Conservation (phyloP, 139 green algal species). For the Micractinium conductrix region DNA sequence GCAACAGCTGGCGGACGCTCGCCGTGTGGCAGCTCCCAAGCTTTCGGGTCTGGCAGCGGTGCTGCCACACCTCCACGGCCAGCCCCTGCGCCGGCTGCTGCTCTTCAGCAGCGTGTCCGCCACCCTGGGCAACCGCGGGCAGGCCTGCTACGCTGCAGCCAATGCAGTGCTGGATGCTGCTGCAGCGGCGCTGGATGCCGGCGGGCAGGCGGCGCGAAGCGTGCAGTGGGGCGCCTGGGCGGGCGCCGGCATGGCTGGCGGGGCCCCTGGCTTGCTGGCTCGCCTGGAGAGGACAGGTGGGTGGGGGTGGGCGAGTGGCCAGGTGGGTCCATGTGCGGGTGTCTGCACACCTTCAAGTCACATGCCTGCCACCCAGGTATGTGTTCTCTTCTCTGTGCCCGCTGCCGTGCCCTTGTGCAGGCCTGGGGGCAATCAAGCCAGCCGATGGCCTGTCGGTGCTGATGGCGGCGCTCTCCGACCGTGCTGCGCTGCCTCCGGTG, state of each 20-base stretch:
- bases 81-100: slow-evolving; percentile 8
- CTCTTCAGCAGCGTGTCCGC: slow-evolving; percentile 48
- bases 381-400: not conserved
- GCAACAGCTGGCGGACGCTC: slow-evolving; percentile 48
- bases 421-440: slow-evolving; percentile 57
- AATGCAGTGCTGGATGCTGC: slow-evolving; percentile 48
- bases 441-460: slow-evolving; percentile 6
- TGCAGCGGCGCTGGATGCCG: not conserved
- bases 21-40: slow-evolving; percentile 63
- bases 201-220: slow-evolving; percentile 14
- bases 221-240: slow-evolving; percentile 61
- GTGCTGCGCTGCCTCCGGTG: not conserved
- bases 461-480: slow-evolving; percentile 54
- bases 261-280: slow-evolving; percentile 34
- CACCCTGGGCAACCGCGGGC: slow-evolving; percentile 46
- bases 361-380: not conserved
- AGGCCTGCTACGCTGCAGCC: slow-evolving; percentile 60
- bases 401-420: slow-evolving; percentile 18
- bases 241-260: slow-evolving; percentile 77
- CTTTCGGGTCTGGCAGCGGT: not conserved
- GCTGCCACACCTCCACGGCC: slow-evolving; percentile 15
- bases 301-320: not conserved
- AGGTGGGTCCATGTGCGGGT: too few species aligned
- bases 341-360: too few species aligned
- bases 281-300: slow-evolving; percentile 70